phyloP scores from a whole-genome alignment of 768 basidiomycete species.

The Floccularia luteovirens region DNA sequence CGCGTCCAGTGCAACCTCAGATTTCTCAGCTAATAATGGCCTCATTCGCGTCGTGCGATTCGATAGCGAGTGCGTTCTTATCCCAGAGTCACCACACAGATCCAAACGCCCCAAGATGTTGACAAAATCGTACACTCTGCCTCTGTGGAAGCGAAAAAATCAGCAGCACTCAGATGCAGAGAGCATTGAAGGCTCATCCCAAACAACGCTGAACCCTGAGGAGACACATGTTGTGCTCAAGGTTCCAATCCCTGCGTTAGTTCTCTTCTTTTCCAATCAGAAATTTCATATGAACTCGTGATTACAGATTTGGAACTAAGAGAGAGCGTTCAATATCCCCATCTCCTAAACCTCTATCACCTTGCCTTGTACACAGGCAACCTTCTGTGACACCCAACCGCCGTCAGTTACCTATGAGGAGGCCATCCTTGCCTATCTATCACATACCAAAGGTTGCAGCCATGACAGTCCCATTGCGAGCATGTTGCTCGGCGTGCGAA shows the following conservation, averaged over 20 bases:
- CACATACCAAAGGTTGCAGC: constrained; percentile 23
- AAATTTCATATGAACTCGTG: constrained; percentile 4
- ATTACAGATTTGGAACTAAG: constrained; percentile 13
- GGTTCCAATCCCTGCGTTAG: constrained; percentile 56
- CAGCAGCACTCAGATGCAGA: constrained; percentile 15
- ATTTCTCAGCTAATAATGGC: not conserved
- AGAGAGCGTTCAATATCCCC: constrained; percentile 27
- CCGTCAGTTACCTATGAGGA: constrained; percentile 12
- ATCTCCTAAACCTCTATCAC: constrained; percentile 30
- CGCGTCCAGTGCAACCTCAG: constrained; percentile 4
- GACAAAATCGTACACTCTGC: constrained; percentile 62
- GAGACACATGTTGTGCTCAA: constrained; percentile 47
- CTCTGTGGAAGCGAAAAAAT: constrained; percentile 47
- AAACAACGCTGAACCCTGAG: constrained; percentile 15
- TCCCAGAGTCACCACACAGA: constrained; percentile 44
- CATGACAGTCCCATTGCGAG: constrained; percentile 58
- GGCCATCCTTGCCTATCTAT: constrained; percentile 27
- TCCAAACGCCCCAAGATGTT: constrained; percentile 42
- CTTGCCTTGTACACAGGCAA: constrained; percentile 49
- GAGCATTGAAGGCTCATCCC: constrained; percentile 11
- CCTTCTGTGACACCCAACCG: constrained; percentile 16
- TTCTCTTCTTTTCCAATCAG: constrained; percentile 9
- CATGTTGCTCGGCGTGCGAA: constrained; percentile 64
- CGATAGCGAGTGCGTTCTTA: constrained; percentile 66
- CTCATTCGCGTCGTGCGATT: constrained; percentile 50